These are phyloP conservation scores for Diaporthe sp. DNA, from an alignment of 2,329 filamentous ascomycete genomes.

Conservation along the genomic window DNA sequence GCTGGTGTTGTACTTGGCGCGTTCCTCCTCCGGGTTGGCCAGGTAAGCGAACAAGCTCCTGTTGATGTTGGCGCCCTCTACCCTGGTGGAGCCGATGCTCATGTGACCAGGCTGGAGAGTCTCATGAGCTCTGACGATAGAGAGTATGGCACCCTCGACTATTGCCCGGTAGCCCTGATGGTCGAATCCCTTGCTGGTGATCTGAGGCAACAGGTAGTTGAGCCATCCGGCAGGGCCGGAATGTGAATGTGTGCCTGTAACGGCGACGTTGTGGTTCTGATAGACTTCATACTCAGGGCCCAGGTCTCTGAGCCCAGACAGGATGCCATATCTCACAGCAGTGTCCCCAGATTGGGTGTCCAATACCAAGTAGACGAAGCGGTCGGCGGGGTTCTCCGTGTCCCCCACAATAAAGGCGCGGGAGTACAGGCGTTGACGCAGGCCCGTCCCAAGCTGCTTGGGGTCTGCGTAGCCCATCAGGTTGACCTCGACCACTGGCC, in stretches of 20 bases:
- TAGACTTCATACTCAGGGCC: conserved; percentile 81
- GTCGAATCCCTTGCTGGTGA: conserved; percentile 87
- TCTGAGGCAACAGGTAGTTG: conserved; percentile 90
- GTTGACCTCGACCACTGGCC: conserved; percentile 88
- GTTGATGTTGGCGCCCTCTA: conserved; percentile 86
- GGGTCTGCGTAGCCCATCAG: conserved; percentile 89
- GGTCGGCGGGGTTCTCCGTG: conserved; percentile 69
- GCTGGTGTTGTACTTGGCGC: conserved; percentile 70
- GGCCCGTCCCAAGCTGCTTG: conserved; percentile 81
- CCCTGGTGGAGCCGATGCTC: conserved; percentile 74
- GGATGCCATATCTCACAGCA: conserved; percentile 83
- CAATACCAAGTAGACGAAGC: conserved; percentile 88
- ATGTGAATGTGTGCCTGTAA: conserved; percentile 92
- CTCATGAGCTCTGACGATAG: conserved; percentile 84
- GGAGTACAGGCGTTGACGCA: conserved; percentile 87
- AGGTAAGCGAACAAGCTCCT: conserved; percentile 89
- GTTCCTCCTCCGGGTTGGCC: conserved; percentile 83
- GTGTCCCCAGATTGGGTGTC: conserved; percentile 90
- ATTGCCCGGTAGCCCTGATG: conserved; percentile 88
- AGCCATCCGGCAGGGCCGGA: conserved; percentile 91
- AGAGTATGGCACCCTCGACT: conserved; percentile 83
- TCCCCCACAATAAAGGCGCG: conserved; percentile 88
- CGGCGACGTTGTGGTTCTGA: conserved; percentile 81
- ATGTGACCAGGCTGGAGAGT: conserved; percentile 74
- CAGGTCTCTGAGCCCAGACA: conserved; percentile 74